Evolutionary conservation across 2,329 filamentous ascomycete genomes (phyloP).

Genomic region (Basipetospora chlamydospora): DNA sequence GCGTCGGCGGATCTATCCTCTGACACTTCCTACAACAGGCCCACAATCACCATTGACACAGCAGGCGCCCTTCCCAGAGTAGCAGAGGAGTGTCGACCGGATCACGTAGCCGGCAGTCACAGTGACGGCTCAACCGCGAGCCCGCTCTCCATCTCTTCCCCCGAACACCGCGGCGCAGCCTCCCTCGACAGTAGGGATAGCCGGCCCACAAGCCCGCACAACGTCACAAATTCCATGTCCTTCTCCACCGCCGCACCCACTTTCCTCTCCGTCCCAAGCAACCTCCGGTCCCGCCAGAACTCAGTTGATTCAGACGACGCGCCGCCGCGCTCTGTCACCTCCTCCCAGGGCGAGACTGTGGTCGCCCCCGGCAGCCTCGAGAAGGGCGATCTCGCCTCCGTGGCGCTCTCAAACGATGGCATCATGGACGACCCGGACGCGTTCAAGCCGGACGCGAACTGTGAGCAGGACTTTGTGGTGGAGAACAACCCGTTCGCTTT

Average conservation of each 20-base stretch:
- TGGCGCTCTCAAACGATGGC: conserved; percentile 33
- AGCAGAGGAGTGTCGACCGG: too few relatives aligned
- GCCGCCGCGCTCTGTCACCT: conserved; percentile 38
- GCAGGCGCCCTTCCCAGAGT: too few relatives aligned
- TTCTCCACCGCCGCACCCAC: conserved; percentile 26
- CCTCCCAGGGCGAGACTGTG: conserved; percentile 49
- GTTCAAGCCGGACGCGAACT: conserved; percentile 60
- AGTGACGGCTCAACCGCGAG: too few relatives aligned
- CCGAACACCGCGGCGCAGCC: conserved; percentile 9
- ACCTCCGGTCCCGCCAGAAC: conserved; percentile 46
- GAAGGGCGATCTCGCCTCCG: too few relatives aligned
- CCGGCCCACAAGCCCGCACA: conserved; percentile 57
- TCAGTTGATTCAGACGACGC: conserved; percentile 55
- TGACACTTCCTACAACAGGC: conserved; percentile 19
- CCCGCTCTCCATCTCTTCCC: too few relatives aligned
- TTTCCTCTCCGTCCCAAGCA: conserved; percentile 53
- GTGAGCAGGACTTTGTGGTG: conserved; percentile 61
- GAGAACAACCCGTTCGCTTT: conserved; percentile 77
- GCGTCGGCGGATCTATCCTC: conserved; percentile 1
- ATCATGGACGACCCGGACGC: conserved; percentile 54
- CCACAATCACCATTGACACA: conserved; percentile 41
- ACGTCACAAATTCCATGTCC: conserved; percentile 47
- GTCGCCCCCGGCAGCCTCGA: too few relatives aligned
- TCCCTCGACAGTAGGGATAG: conserved; percentile 54
- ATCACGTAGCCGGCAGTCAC: too few relatives aligned